Base-by-base conservation (phyloP, 805 yeast genomes). In the Candida cerambycidarum region DNA sequence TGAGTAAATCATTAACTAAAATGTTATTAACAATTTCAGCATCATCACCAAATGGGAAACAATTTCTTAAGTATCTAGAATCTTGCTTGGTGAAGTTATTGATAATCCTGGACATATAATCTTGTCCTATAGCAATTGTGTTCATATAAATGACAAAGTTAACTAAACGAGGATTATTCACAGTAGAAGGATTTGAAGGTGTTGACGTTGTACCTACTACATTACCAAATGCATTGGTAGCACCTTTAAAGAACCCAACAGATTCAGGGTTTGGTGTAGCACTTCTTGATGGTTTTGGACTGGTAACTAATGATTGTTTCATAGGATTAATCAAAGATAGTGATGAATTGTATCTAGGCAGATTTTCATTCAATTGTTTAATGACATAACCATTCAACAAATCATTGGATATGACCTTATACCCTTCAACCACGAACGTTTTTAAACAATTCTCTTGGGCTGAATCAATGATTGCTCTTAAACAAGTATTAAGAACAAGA, bases 101-200 rank as follows among this genome's bases (percentile, higher is more conserved):
- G 8, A 81, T 51, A 29, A 87, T 62, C 44, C 76, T 79, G 10
- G 63, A 59, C 25, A 85, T 69, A 54, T 87, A 85, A 6, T 67
- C 71, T 16, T 76, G 73, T 17, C 85, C 81, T 32, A 82, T 64
- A 9, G 83, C 79, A 4, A 89, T 68, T 1, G 95, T 82, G 61
- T 92, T 90, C 45, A 89, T 66, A 45, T 83, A 78, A 1, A 86
- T 66, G 31, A 89, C 64, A 56, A 80, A 89, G 12, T 76, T 78
- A 24, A 79, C 73, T 12, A 86, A 59, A 44, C 78, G 73, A 3
- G 73, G 65, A 37, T 64, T 61, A 44, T 67, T 69, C 7, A 76
- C 74, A 37, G 55, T 38, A 42, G 55, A 24, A 38, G 43, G 9
- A 25, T 40, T 6, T 49, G 40, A 36, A 14, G 50, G 42, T 2